Evolutionary conservation across 495 filamentous ascomycete genomes (phyloP).

Genomic region (Astrothelium subdiscretum): DNA sequence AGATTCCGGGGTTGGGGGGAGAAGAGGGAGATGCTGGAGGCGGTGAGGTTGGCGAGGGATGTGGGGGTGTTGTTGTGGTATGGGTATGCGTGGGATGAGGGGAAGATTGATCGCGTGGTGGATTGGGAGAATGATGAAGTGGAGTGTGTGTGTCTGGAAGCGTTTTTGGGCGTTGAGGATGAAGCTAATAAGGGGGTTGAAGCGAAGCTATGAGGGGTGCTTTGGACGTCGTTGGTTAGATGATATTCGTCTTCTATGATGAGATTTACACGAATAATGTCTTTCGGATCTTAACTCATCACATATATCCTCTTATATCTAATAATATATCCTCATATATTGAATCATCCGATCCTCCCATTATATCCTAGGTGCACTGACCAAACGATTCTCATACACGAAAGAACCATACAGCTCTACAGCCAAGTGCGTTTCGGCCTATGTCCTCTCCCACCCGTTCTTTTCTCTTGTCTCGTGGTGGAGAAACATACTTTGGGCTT

Average conservation of each 20-base stretch:
- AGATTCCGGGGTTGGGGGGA: constrained; percentile 27
- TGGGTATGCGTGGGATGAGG: constrained; percentile 49
- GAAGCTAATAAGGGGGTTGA: background rate
- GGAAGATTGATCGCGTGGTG: constrained; percentile 41
- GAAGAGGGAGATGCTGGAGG: constrained; percentile 14
- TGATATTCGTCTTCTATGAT: background rate
- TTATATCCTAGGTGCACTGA: background rate
- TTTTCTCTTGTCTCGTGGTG: background rate
- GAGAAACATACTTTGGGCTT: constrained; percentile 23
- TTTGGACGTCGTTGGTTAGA: background rate
- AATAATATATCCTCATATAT: no score
- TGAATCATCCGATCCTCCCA: background rate
- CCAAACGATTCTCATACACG: background rate
- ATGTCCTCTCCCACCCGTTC: background rate
- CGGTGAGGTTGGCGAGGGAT: constrained; percentile 33
- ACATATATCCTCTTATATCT: no score
- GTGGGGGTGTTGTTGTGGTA: constrained; percentile 47
- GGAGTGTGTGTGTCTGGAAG: background rate
- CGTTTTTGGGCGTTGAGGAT: background rate
- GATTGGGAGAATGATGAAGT: constrained; percentile 13
- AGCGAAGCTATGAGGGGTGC: background rate
- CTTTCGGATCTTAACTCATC: no score
- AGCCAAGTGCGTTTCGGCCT: background rate
- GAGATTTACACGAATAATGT: background rate
- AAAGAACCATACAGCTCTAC: background rate